Base-by-base conservation (phyloP, 228 moss, liverwort and hornwort species). In the Sphagnum magellanicum region DNA sequence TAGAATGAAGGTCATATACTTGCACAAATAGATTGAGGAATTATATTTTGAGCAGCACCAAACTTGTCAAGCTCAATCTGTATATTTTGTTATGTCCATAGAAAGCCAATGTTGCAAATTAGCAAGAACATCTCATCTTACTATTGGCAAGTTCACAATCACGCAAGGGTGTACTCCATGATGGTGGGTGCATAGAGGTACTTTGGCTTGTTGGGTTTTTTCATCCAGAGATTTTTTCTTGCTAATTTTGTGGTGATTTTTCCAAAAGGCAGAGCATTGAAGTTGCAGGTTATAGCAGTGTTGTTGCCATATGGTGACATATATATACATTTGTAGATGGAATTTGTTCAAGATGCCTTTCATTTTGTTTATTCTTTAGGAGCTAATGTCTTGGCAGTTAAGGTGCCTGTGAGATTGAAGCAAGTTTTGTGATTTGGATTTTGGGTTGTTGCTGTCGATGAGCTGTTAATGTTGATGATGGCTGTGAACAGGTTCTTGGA, bases 401-500 rank as follows among this genome's bases (percentile, higher is more conserved):
- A 63, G 7, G 49, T 59, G 74, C 60, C 70, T 60, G 16, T 71
- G 68, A 61, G 51, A 8, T 51, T 10, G 48, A 76, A 15, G 11
- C 52, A 47, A 67, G 46, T 52, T 69, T 60, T 52, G 32, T n/a
- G 12, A 1, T n/a, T 6, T 59, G 48, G 58, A 17, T 11, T 11
- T 7, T 73, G 0, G 17, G 17, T 17, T 76, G 67, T 50, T 71
- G 49, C 17, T 17, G 17, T n/a, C n/a, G 63, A 67, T 77, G 90
- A 88, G 17, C 17, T 6, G 78, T 61, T 63, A 84, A 90, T 60
- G 62, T 95, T 67, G 83, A 69, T 65, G 69, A 81, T 51, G 90
- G 90, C 71, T 88, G 87, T 79, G 87, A 84, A 4, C 87, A 87
- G 68, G 82, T 95, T 60, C 77, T 95, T 71, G 75, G 90, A 59